Base-by-base conservation (phyloP, 148 eudicot genomes). In the Chenopodium formosanum region DNA sequence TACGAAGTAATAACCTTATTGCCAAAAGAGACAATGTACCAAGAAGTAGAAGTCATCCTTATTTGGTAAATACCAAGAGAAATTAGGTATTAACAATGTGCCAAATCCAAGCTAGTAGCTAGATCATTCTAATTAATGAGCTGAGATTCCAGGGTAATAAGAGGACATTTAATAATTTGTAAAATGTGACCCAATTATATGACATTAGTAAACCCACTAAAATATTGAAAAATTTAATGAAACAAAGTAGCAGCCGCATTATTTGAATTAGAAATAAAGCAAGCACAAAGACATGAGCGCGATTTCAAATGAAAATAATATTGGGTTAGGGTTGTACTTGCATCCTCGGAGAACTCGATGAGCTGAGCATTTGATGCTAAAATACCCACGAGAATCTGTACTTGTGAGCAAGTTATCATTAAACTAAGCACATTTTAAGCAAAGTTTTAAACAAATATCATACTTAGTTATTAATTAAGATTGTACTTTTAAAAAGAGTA, bases 311-410 rank as follows among this genome's bases (percentile, higher is more conserved):
- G 81, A 75, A 81, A 77, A 75, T 40, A 80, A 80, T 68, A 80
- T 13, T 60, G 76, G 25, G 84, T 78, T 78, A 84, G 79, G 82
- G 78, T 79, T 86, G 92, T 90, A 90, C 92, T 88, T 90, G 29
- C 80, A 64, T 72, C 79, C 85, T 86, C 83, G 86, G 80, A 64
- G 60, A 73, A 58, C 80, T 46, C 73, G 65, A 80, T 73, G 23
- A 79, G 81, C 72, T 70, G 76, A 76, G 81, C 77, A 68, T 86
- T 86, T 81, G 84, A 73, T 72, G 82, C 79, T 79, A 74, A 72
- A 84, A 80, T 75, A 81, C 69, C 78, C 82, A 80, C 87, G 84
- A 74, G 81, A 77, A 73, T 52, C 76, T 84, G 87, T 85, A 87
- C 88, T 87, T 88, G 74, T 27, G 25, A 40, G 72, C 25, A 79